These are phyloP conservation scores for Ophiostoma pallidulum DNA, from an alignment of 2,329 filamentous ascomycete genomes.

Conservation along the genomic window DNA sequence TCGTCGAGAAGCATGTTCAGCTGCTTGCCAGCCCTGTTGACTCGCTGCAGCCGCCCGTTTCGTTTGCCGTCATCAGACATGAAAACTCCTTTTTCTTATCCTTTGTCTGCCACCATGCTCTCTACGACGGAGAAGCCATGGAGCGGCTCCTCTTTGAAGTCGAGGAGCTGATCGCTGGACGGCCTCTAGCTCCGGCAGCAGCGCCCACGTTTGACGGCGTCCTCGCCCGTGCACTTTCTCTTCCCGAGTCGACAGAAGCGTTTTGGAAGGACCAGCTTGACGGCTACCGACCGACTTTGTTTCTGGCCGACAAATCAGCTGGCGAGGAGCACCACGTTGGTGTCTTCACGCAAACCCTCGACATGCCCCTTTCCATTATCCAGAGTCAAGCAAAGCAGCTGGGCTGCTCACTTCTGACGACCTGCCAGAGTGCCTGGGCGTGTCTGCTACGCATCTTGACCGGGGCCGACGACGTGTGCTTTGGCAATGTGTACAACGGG, in stretches of 20 bases:
- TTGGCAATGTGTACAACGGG: conserved; percentile 78
- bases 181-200: conserved; percentile 33
- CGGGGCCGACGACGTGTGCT: conserved; percentile 59
- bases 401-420: conserved; percentile 52
- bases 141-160: conserved; percentile 60
- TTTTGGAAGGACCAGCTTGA: conserved; percentile 59
- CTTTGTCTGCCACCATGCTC: conserved; percentile 61
- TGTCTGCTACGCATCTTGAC: conserved; percentile 50
- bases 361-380: conserved; percentile 34
- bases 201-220: conserved; percentile 54
- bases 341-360: conserved; percentile 21
- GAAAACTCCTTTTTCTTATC: conserved; percentile 31
- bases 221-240: conserved; percentile 45
- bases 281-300: conserved; percentile 32
- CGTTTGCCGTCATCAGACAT: conserved; percentile 32
- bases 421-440: conserved; percentile 67
- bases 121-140: conserved; percentile 81
- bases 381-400: conserved; percentile 41
- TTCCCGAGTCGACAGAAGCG: conserved; percentile 38
- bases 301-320: conserved; percentile 1
- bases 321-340: background rate
- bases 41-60: conserved; percentile 35
- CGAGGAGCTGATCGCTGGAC: conserved; percentile 44
- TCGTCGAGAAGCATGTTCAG: conserved; percentile 31
- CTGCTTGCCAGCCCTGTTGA: conserved; percentile 33